Evolutionary conservation across 352 stramenopile genomes (phyloP), one percentile per base, ranked within the genome.

Genomic region (Globisporangium polare): DNA sequence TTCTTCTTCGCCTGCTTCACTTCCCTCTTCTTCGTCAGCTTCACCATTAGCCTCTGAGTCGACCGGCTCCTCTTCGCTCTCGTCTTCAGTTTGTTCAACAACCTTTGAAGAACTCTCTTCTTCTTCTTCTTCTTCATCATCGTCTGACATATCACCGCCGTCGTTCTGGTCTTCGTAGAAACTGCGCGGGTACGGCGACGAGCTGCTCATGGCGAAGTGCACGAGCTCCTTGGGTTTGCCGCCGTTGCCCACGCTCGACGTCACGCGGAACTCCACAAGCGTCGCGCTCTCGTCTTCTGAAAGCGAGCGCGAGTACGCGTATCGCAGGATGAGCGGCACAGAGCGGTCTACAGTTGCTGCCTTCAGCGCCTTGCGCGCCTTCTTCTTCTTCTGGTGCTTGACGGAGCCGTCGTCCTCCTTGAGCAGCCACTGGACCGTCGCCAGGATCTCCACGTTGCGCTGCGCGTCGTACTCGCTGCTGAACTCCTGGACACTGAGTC

Each of bases 121-220:
- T 39, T 66, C 63, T 1, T 54, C 63, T 1, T 74, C 68, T 12
- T 65, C 62, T 50, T 78, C 66, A 0, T 69, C 62, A 10, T 77
- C 76, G 15, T 71, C 53, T 1, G 46, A 54, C 12, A 50, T 1
- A 47, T 20, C 41, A 5, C 37, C 41, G n/a, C 46, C 33, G 37
- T 74, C 58, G 53, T 80, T 68, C 53, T 75, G 63, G 27, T 86
- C 73, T 42, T 92, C 81, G 62, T 92, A 92, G 68, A 87, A 89
- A 58, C 80, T 89, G 22, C 76, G 80, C 8, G 83, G 83, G 56
- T 92, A 92, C n/a, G 53, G 20, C 26, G 74, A 55, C 17, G 82
- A 63, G 50, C 77, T 82, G 12, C 65, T 71, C 58, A 92, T 65
- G n/a, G 73, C 75, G 64, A 84, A 89, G 65, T 75, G 64, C 63